Base-by-base conservation (phyloP, 2,329 filamentous ascomycete genomes). In the Fusarium oxysporum region DNA sequence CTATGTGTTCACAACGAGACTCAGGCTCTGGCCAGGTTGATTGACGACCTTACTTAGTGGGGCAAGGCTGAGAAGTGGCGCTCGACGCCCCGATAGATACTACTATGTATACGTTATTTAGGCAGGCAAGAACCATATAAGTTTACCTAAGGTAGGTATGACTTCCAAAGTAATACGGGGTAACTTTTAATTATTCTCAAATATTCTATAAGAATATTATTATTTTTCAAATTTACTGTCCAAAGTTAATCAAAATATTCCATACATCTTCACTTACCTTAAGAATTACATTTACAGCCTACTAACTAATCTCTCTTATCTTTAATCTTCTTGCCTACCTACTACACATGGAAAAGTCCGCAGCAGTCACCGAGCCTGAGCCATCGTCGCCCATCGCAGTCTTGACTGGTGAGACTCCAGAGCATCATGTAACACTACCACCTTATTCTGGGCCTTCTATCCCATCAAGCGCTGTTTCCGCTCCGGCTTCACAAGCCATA, bases 361-460 rank as follows among this genome's bases (percentile, higher is more conserved):
- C 51, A 32, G 19, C 53, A 37, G n/a, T 19, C n/a, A n/a, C 19
- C 30, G 33, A 62, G 25, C 13, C 35, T 58, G 53, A 40, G 33
- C 28, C 54, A 32, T 60, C 43, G 17, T 40, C 19, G 23, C 35
- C 54, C 11, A 17, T 32, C 25, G 11, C 37, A 28, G 35, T 25
- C 12, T 37, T 41, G n/a, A 9, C 28, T 10, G 40, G 28, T 23
- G 57, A 47, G 19, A 48, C 43, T 21, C 5, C 16, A 21, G 51
- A 68, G 11, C 62, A 68, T 12, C 61, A 64, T 28, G 17, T 35
- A 21, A 70, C 73, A 16, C 75, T 62, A 13, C 75, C 75, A 21
- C 75, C 75, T 19, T 77, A 77, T 55, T 77, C 75, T 3, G 75
- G 75, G 3, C 75, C 75, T 8, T 75, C 74, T 12, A 58, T 67